Evolutionary conservation across 2,329 filamentous ascomycete species (phyloP).

Genomic region (Fusarium protoensiforme): DNA sequence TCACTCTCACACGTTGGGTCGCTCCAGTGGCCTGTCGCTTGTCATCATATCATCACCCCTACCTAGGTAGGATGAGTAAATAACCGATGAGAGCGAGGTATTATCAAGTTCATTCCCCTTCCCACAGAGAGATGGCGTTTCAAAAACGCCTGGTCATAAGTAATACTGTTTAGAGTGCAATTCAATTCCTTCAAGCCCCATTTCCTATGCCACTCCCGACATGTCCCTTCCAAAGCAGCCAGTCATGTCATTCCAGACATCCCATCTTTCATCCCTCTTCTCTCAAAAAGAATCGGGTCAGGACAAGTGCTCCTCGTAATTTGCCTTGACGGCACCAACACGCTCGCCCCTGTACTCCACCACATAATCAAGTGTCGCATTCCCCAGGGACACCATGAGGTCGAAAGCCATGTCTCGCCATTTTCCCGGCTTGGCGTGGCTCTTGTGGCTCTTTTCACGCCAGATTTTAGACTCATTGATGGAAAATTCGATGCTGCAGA

Average conservation of each 20-base stretch:
- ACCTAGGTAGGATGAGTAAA: too few species aligned
- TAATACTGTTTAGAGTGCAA: too few species aligned
- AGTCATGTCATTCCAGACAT: neutral
- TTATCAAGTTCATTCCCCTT: too few species aligned
- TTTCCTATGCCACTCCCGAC: too few species aligned
- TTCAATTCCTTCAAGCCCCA: too few species aligned
- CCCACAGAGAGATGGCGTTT: too few species aligned
- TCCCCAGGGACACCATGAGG: neutral
- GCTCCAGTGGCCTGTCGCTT: too few species aligned
- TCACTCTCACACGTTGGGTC: too few species aligned
- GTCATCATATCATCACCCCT: too few species aligned
- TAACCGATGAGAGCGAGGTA: too few species aligned
- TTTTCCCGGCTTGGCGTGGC: neutral
- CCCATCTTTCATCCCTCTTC: fast-evolving
- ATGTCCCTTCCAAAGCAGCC: too few species aligned
- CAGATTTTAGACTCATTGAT: neutral
- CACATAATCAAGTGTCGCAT: neutral
- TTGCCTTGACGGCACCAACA: neutral
- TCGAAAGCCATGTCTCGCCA: neutral
- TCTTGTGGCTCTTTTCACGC: neutral
- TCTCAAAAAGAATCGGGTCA: neutral
- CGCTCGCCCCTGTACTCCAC: neutral
- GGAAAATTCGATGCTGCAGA: neutral
- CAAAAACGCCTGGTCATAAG: too few species aligned
- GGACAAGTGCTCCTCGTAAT: neutral